phyloP scores from a whole-genome alignment of 306 rosid species.

The Rubus parviflorus region DNA sequence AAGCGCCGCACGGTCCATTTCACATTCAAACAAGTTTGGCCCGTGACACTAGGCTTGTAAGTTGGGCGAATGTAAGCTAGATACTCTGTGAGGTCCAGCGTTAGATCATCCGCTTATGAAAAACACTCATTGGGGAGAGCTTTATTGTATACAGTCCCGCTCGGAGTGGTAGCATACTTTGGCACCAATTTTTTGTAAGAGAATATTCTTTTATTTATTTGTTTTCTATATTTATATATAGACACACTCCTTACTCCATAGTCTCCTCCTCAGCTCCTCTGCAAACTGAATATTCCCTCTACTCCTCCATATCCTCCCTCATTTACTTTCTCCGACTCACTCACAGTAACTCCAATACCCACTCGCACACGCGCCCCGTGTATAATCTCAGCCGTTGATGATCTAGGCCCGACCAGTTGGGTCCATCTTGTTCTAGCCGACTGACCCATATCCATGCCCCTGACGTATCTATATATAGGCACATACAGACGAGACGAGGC shows the following conservation, averaged over 20 bases:
- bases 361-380: slow-evolving; percentile 12
- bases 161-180: too few relatives aligned
- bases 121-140: too few relatives aligned
- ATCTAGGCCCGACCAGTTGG: neutral
- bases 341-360: neutral
- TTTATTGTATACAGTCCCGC: too few relatives aligned
- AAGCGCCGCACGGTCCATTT: too few relatives aligned
- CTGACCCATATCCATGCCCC: neutral
- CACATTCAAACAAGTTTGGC: too few relatives aligned
- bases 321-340: neutral
- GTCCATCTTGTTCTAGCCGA: neutral
- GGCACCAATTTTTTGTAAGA: too few relatives aligned
- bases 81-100: too few relatives aligned
- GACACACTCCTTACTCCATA: neutral
- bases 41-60: too few relatives aligned
- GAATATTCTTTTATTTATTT: neutral
- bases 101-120: too few relatives aligned
- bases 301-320: neutral
- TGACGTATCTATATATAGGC: neutral
- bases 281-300: slow-evolving; percentile 19
- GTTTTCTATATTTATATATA: neutral
- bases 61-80: too few relatives aligned
- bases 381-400: neutral
- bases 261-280: neutral
- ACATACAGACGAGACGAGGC: neutral